Conservation (phyloP, 169 alveolate genomes). For the Perkinsus marinus region DNA sequence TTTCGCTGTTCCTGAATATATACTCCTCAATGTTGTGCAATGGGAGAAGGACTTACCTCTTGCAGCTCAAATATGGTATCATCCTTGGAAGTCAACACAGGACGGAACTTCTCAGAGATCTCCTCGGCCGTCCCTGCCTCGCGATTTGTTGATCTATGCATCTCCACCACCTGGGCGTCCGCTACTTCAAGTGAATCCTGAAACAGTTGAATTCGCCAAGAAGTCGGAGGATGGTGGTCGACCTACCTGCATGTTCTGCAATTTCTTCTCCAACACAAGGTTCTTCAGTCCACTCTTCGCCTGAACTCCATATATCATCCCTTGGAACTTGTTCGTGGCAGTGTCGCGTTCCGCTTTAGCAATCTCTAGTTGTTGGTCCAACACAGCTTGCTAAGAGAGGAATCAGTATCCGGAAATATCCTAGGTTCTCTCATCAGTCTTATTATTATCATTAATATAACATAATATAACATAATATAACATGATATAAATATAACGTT, state of each 20-base stretch:
- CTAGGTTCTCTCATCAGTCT: no score
- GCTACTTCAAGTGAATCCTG: slow-evolving; percentile 15
- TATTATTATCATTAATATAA: no score
- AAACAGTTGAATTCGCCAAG: neutral
- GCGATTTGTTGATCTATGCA: neutral
- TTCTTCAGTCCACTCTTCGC: slow-evolving; percentile 19
- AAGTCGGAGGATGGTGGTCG: neutral
- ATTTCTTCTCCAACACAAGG: slow-evolving; percentile 16
- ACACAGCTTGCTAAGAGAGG: neutral
- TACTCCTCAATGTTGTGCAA: neutral
- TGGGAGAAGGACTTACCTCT: neutral
- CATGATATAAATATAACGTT: no score
- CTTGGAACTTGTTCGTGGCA: slow-evolving; percentile 4
- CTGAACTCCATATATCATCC: slow-evolving; percentile 19
- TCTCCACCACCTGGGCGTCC: slow-evolving; percentile 1
- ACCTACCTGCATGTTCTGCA: neutral
- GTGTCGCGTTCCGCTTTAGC: neutral
- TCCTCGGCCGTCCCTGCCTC: neutral
- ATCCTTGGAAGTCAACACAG: neutral
- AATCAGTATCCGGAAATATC: no score
- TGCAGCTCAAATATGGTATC: neutral
- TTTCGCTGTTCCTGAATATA: neutral
- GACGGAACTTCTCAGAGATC: neutral
- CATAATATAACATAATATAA: no score
- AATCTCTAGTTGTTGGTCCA: slow-evolving; percentile 8